A percentile compares a stretch with the other conserved stretches of the same genome.
These are phyloP conservation scores for Penicillium sp. DNA, from an alignment of 2,329 filamentous ascomycete species.

Conservation along the genomic window DNA sequence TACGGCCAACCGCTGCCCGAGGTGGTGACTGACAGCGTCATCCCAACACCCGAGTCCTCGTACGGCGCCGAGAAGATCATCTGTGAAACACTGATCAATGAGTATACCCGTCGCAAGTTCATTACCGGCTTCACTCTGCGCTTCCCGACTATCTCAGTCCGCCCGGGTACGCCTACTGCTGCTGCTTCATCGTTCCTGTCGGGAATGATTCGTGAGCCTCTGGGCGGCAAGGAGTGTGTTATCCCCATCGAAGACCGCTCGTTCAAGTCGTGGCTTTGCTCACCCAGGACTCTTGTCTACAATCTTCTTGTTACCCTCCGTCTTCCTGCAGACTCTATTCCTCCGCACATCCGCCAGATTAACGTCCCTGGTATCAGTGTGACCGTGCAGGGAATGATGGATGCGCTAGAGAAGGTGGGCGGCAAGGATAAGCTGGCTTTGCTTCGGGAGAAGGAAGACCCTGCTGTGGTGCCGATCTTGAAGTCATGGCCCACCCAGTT, in stretches of 20 bases:
- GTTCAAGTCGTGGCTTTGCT: constrained; percentile 54
- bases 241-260: constrained; percentile 49
- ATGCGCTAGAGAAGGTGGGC: constrained; percentile 53
- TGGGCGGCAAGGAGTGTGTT: constrained; percentile 52
- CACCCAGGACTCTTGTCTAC: constrained; percentile 50
- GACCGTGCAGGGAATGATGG: constrained; percentile 54
- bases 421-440: constrained; percentile 50
- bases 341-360: constrained; percentile 48
- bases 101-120: constrained; percentile 56
- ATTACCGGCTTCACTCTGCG: constrained; percentile 57
- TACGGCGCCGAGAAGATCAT: constrained; percentile 62
- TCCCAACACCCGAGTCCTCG: constrained; percentile 57
- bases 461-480: constrained; percentile 50
- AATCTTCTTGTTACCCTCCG: constrained; percentile 51
- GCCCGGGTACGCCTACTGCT: constrained; percentile 56
- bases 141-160: constrained; percentile 59
- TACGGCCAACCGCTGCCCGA: constrained; percentile 56
- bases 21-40: constrained; percentile 49
- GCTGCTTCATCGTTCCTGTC: constrained; percentile 61
- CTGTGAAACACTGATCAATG: constrained; percentile 59
- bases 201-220: constrained; percentile 61
- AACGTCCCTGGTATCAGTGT: constrained; percentile 55
- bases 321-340: constrained; percentile 41
- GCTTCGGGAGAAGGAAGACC: constrained; percentile 51
- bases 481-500: constrained; percentile 55